These are phyloP conservation scores for Starmera stellimalicola DNA, from an alignment of 1,139 yeast genomes.

Conservation along the genomic window DNA sequence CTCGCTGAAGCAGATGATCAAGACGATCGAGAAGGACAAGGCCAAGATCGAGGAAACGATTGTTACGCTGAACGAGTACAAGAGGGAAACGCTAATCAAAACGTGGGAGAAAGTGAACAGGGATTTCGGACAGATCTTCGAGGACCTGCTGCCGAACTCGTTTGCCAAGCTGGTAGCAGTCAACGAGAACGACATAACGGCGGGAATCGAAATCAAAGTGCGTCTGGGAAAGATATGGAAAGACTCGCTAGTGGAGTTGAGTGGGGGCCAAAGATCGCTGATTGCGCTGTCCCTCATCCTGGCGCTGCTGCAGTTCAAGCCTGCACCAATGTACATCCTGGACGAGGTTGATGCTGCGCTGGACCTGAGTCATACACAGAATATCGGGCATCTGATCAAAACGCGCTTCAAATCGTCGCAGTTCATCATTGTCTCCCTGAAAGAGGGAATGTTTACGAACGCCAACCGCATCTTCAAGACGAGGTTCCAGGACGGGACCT, in stretches of 20 bases:
- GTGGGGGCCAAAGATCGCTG: conserved; percentile 95
- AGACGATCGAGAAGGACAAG: conserved; percentile 85
- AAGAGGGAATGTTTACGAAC: conserved; percentile 97
- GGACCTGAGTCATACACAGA: conserved; percentile 94
- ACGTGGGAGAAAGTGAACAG: conserved; percentile 81
- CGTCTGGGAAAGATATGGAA: conserved; percentile 92
- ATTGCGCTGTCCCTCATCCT: conserved; percentile 85
- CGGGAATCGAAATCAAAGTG: conserved; percentile 88
- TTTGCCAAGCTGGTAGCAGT: conserved; percentile 83
- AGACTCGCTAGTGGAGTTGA: conserved; percentile 85
- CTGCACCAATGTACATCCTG: conserved; percentile 95
- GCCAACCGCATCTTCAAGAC: conserved; percentile 93
- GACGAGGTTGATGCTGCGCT: conserved; percentile 99
- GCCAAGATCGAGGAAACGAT: conserved; percentile 84
- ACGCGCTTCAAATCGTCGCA: conserved; percentile 93
- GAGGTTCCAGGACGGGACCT: conserved; percentile 92
- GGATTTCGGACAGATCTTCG: conserved; percentile 90
- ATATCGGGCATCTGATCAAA: conserved; percentile 92
- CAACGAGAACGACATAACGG: conserved; percentile 72
- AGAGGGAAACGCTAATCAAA: conserved; percentile 69
- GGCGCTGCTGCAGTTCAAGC: conserved; percentile 88
- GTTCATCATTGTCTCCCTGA: conserved; percentile 90
- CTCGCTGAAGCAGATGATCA: conserved; percentile 70
- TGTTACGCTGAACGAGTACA: conserved; percentile 76
- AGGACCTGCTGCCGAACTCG: conserved; percentile 82